Percentiles rank a stretch among this genome's conserved stretches.
Evolutionary conservation across 805 yeast genomes (phyloP).

Genomic region (Kodamaea jinghongensis): DNA sequence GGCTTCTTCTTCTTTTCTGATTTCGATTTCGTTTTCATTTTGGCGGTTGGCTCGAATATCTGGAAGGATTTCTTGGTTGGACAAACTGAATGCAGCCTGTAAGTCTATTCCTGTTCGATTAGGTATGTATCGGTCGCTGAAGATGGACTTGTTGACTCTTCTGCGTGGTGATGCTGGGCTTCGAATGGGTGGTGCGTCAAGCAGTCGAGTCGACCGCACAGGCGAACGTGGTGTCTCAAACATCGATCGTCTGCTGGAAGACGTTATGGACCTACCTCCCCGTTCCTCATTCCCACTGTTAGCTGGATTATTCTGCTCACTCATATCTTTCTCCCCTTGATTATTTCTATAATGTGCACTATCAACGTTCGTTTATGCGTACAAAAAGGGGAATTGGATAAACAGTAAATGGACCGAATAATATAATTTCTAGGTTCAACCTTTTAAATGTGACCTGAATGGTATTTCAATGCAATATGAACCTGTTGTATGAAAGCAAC

Average conservation of each 20-base stretch:
- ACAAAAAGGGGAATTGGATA: conserved; percentile 4
- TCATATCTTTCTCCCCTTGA: conserved; percentile 3
- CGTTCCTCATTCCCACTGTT: background rate
- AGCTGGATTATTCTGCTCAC: conserved; percentile 3
- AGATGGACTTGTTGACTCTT: conserved; percentile 46
- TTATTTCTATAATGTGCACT: conserved; percentile 1
- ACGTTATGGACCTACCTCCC: background rate
- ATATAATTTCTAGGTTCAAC: too few species aligned
- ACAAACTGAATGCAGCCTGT: conserved; percentile 75
- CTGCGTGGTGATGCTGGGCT: conserved; percentile 50
- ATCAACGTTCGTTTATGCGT: background rate
- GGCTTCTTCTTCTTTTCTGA: conserved; percentile 74
- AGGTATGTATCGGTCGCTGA: conserved; percentile 88
- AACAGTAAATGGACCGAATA: background rate
- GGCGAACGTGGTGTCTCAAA: conserved; percentile 43
- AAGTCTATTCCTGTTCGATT: conserved; percentile 80
- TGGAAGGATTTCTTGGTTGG: conserved; percentile 43
- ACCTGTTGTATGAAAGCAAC: too few species aligned
- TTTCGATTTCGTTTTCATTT: conserved; percentile 61
- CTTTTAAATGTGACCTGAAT: too few species aligned
- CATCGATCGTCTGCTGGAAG: conserved; percentile 10
- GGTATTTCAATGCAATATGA: too few species aligned
- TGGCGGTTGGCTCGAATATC: conserved; percentile 27
- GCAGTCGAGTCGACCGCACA: conserved; percentile 36
- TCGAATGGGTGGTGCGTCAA: conserved; percentile 34